These are phyloP conservation scores for Vitellaria paradoxa DNA, from an alignment of 179 eudicot genomes.

Conservation along the genomic window DNA sequence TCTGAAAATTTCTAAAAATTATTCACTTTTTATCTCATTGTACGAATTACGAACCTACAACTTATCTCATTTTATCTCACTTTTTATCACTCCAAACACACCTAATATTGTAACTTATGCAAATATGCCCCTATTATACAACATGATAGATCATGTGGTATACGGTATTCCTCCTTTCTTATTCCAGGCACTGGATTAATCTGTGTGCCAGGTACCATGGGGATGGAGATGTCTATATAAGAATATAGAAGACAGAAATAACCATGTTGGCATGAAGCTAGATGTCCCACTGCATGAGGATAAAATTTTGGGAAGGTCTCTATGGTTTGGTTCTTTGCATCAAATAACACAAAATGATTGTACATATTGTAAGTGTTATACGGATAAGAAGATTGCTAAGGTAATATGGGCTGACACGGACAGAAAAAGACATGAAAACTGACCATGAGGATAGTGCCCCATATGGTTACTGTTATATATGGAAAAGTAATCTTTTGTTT, in stretches of 20 bases:
- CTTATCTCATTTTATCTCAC: no score
- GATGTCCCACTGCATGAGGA: background rate
- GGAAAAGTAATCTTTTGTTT: background rate
- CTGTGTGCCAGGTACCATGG: background rate
- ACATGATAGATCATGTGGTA: no score
- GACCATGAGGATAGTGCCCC: background rate
- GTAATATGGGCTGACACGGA: background rate
- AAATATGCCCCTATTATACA: no score
- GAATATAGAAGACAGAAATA: background rate
- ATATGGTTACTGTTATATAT: background rate
- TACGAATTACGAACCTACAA: no score
- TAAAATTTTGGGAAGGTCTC: background rate
- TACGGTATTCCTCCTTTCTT: no score
- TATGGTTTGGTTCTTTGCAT: background rate
- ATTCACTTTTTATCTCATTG: no score
- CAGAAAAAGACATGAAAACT: background rate
- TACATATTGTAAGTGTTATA: background rate
- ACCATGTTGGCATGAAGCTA: background rate
- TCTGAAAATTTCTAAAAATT: no score
- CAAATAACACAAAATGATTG: background rate
- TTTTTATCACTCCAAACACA: no score
- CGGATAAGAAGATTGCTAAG: background rate
- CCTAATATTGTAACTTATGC: no score
- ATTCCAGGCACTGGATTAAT: no score
- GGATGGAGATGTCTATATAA: background rate